Percentiles rank a stretch among this genome's conserved stretches.
phyloP scores from a whole-genome alignment of 345 rosid genomes.

The Syzygium jambos region DNA sequence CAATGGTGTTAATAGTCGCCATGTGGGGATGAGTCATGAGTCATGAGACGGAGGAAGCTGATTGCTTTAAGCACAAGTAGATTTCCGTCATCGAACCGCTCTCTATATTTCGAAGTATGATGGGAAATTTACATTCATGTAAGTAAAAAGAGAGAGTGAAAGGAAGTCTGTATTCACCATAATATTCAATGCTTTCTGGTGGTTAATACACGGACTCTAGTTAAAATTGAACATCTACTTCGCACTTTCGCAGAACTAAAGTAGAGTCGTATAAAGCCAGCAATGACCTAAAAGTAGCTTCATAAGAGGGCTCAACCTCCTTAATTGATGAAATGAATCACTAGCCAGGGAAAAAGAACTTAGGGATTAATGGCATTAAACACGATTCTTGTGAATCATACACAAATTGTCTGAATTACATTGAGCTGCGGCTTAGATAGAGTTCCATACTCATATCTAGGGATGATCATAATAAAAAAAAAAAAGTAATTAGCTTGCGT shows the following conservation, averaged over 20 bases:
- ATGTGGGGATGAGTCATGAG: too few relatives aligned
- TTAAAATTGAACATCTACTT: too few relatives aligned
- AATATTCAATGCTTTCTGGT: too few relatives aligned
- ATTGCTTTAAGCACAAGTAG: too few relatives aligned
- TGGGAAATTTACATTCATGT: neutral
- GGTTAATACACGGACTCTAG: too few relatives aligned
- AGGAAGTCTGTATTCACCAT: neutral
- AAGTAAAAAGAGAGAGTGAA: too few relatives aligned
- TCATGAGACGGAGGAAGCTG: too few relatives aligned
- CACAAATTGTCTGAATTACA: too few relatives aligned
- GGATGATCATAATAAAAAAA: too few relatives aligned
- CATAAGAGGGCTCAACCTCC: neutral
- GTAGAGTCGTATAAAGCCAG: fast-evolving
- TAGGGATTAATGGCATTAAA: neutral
- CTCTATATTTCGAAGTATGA: too few relatives aligned
- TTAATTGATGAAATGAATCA: neutral
- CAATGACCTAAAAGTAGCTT: neutral
- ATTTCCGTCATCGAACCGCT: fast-evolving
- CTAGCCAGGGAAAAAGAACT: neutral
- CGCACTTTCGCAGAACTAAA: too few relatives aligned
- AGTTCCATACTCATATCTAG: fast-evolving
- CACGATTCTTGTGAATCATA: fast-evolving
- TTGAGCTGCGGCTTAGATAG: neutral
- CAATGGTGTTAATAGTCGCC: too few relatives aligned
- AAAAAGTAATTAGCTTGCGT: neutral